phyloP scores from a whole-genome alignment of 2,329 filamentous ascomycete species.

The Blumeria graminis region DNA sequence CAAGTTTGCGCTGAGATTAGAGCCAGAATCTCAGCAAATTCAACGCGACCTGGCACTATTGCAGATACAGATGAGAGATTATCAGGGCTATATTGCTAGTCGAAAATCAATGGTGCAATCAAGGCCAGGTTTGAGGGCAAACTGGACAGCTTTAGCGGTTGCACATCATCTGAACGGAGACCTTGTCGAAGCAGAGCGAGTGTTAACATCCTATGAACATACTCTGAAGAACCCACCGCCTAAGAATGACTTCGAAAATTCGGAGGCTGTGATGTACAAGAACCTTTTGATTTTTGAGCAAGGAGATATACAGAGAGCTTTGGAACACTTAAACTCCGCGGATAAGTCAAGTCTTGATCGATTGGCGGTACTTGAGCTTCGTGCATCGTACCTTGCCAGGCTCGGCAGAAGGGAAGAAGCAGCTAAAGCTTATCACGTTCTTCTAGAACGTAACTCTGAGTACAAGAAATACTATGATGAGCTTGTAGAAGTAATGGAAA shows the following conservation, averaged over 20 bases:
- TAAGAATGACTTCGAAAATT: conserved; percentile 68
- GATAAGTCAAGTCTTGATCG: conserved; percentile 63
- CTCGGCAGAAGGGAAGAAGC: conserved; percentile 61
- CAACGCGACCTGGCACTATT: conserved; percentile 80
- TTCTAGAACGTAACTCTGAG: conserved; percentile 74
- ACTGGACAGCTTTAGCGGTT: conserved; percentile 93
- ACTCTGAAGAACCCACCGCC: conserved; percentile 63
- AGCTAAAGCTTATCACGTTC: conserved; percentile 50
- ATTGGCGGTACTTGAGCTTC: conserved; percentile 61
- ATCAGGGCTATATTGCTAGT: conserved; percentile 77
- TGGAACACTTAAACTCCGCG: conserved; percentile 63
- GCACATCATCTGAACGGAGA: conserved; percentile 82
- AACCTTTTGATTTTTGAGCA: conserved; percentile 82
- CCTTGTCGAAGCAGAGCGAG: conserved; percentile 64
- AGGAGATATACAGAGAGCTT: conserved; percentile 57
- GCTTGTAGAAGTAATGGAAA: conserved; percentile 42
- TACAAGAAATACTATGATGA: conserved; percentile 67
- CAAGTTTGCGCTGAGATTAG: conserved; percentile 77
- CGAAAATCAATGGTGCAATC: conserved; percentile 70
- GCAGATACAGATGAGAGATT: conserved; percentile 93
- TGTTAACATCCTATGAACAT: conserved; percentile 77
- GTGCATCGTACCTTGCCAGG: conserved; percentile 61
- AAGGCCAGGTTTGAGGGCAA: conserved; percentile 59
- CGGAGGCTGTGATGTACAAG: conserved; percentile 85
- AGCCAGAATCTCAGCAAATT: conserved; percentile 87